A percentile compares a stretch with the other conserved stretches of the same genome.
phyloP scores from a whole-genome alignment of 2,329 filamentous ascomycete species.

The Kalaharituber pfeilii region DNA sequence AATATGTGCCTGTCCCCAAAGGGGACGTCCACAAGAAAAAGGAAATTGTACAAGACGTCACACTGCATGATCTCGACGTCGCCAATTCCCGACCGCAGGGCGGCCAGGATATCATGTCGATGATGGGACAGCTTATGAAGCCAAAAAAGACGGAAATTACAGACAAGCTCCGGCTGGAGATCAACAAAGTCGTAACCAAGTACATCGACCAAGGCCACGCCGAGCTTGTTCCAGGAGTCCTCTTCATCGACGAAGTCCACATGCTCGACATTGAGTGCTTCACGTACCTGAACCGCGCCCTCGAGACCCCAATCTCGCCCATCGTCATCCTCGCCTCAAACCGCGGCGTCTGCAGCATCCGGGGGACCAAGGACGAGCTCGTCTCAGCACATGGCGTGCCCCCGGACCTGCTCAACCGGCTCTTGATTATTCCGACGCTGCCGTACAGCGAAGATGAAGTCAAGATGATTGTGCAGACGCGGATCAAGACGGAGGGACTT shows the following conservation, averaged over 20 bases:
- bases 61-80: constrained; percentile 87
- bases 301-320: constrained; percentile 84
- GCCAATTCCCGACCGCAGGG: constrained; percentile 91
- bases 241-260: constrained; percentile 98
- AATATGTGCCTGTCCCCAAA: constrained; percentile 97
- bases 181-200: constrained; percentile 98
- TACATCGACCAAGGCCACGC: constrained; percentile 98
- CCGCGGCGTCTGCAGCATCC: constrained; percentile 81
- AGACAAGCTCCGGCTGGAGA: constrained; percentile 85
- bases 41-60: constrained; percentile 97
- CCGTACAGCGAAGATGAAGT: constrained; percentile 80
- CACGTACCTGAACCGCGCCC: constrained; percentile 94
- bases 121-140: constrained; percentile 99
- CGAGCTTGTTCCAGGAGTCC: constrained; percentile 89
- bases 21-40: constrained; percentile 99
- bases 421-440: constrained; percentile 90
- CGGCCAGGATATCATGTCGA: constrained; percentile 98
- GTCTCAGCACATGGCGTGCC: constrained; percentile 85
- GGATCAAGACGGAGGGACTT: constrained; percentile 65
- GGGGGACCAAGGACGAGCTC: constrained; percentile 55
- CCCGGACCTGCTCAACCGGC: constrained; percentile 75
- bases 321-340: constrained; percentile 97
- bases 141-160: constrained; percentile 99
- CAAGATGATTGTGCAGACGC: constrained; percentile 73
- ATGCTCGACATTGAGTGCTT: constrained; percentile 99